These are phyloP conservation scores for Mycosphaerella sp. DNA, from an alignment of 2,329 filamentous ascomycete genomes.

Conservation along the genomic window DNA sequence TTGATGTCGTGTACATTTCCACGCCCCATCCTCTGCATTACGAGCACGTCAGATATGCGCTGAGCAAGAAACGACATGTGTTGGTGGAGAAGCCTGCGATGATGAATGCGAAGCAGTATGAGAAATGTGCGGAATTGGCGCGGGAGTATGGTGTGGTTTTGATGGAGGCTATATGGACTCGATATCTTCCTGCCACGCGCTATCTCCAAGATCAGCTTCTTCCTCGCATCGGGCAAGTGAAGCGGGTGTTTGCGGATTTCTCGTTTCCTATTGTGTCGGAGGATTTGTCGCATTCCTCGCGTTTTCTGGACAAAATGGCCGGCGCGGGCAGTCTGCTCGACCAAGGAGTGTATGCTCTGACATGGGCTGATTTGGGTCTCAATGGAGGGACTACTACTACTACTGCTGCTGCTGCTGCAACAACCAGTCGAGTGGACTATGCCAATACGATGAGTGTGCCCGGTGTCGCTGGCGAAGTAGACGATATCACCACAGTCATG, in stretches of 20 bases:
- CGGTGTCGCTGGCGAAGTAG: constrained; percentile 25
- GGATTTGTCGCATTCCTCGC: constrained; percentile 17
- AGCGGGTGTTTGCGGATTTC: constrained; percentile 27
- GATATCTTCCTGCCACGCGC: constrained; percentile 25
- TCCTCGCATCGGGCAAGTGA: constrained; percentile 14
- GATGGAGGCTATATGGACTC: constrained; percentile 32
- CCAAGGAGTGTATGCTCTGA: constrained; percentile 17
- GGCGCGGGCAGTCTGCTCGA: constrained; percentile 14
- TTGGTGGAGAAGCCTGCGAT: constrained; percentile 30
- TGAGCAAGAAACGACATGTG: constrained; percentile 24
- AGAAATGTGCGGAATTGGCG: constrained; percentile 4
- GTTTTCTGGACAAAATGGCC: constrained; percentile 12
- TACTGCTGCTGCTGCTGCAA: background rate
- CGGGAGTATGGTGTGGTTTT: constrained; percentile 22
- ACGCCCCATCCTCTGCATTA: constrained; percentile 30
- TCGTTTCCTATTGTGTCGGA: constrained; percentile 26
- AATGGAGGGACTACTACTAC: background rate
- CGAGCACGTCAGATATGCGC: constrained; percentile 22
- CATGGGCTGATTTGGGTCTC: constrained; percentile 7
- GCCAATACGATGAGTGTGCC: constrained; percentile 21
- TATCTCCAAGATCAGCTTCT: constrained; percentile 20
- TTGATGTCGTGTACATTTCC: constrained; percentile 31
- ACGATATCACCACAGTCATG: constrained; percentile 29
- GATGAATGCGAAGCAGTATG: constrained; percentile 26
- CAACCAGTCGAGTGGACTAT: constrained; percentile 20